These are phyloP conservation scores for Hymenoscyphus occultus DNA, from an alignment of 2,329 filamentous ascomycete genomes.

Conservation along the genomic window DNA sequence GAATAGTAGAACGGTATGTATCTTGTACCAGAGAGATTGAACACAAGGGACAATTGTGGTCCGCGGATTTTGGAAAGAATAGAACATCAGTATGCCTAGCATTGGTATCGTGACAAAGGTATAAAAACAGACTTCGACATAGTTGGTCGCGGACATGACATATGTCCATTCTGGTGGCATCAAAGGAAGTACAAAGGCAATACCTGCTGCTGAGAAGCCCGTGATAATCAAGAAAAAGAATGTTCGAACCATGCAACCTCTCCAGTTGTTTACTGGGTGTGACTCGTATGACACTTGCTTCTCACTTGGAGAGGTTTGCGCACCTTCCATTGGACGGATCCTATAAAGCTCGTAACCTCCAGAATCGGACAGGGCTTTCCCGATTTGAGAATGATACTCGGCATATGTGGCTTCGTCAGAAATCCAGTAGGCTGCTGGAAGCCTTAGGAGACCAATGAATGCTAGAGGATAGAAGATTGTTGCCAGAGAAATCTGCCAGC, in stretches of 20 bases:
- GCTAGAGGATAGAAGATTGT: conserved; percentile 20
- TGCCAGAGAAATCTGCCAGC: conserved; percentile 7
- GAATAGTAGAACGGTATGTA: conserved; percentile 26
- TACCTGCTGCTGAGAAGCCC: conserved; percentile 4
- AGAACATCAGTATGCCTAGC: conserved; percentile 18
- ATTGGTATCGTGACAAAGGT: conserved; percentile 20
- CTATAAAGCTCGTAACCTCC: background rate
- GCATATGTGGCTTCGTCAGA: conserved; percentile 14
- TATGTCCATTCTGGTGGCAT: background rate
- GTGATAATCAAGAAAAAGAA: conserved; percentile 10
- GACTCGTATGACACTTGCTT: background rate
- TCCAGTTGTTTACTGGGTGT: conserved; percentile 11
- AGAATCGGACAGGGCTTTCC: background rate
- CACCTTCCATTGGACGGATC: background rate
- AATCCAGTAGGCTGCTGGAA: conserved; percentile 17
- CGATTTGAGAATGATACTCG: background rate
- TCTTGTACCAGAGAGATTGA: conserved; percentile 28
- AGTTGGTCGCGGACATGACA: conserved; percentile 11
- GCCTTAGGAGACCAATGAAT: conserved; percentile 15
- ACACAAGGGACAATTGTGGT: conserved; percentile 32
- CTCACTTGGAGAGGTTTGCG: background rate
- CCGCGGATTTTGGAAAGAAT: conserved; percentile 21
- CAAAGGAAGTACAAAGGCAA: conserved; percentile 13
- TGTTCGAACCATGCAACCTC: conserved; percentile 11
- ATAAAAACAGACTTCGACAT: conserved; percentile 22